Percentiles rank a stretch among this genome's conserved stretches.
Conservation (phyloP, 805 yeast genomes). For the Candida easanensis region DNA sequence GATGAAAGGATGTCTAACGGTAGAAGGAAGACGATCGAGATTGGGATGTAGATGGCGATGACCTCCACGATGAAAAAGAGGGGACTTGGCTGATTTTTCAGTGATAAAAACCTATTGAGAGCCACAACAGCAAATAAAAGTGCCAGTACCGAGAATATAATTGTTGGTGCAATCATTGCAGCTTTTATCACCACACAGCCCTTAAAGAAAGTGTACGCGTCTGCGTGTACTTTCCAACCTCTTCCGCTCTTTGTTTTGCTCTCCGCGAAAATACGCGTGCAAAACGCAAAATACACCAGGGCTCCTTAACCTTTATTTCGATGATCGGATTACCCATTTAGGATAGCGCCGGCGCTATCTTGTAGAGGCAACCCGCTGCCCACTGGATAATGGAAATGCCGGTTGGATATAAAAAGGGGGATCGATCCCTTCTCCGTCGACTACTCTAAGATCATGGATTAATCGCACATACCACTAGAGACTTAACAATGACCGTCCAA, state of each 20-base stretch:
- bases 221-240: too few relatives aligned
- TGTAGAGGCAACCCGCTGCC: neutral
- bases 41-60: slow-evolving; percentile 68
- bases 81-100: slow-evolving; percentile 22
- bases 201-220: too few relatives aligned
- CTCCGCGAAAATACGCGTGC: too few relatives aligned
- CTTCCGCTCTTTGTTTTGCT: too few relatives aligned
- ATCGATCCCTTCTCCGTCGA: too few relatives aligned
- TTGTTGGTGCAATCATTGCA: slow-evolving; percentile 23
- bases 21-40: slow-evolving; percentile 67
- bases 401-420: neutral
- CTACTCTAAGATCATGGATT: too few relatives aligned
- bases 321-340: neutral
- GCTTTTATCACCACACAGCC: neutral
- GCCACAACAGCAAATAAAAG: slow-evolving; percentile 20
- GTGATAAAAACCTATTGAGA: slow-evolving; percentile 19
- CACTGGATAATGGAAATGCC: too few relatives aligned
- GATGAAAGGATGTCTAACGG: slow-evolving; percentile 71
- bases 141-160: slow-evolving; percentile 19
- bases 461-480: too few relatives aligned
- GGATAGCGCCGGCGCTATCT: neutral
- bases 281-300: neutral
- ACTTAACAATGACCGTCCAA: neutral
- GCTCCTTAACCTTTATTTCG: neutral
- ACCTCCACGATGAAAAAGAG: slow-evolving; percentile 28